A percentile compares a stretch with the other conserved stretches of the same genome.
These are phyloP conservation scores for Paramyrothecium sp. DNA, from an alignment of 2,329 filamentous ascomycete genomes.

Conservation along the genomic window DNA sequence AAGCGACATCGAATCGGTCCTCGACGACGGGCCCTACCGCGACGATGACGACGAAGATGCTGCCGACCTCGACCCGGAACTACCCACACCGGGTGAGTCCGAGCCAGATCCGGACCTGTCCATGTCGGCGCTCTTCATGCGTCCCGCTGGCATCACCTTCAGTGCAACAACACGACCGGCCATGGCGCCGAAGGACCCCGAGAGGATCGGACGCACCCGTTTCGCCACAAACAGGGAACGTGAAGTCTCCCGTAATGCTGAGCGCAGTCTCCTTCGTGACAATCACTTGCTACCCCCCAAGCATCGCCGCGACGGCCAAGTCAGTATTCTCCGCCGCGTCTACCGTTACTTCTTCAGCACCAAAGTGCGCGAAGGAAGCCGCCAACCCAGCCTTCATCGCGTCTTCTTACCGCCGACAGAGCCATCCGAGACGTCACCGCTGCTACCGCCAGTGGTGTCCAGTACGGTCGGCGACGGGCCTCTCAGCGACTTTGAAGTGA, in stretches of 20 bases:
- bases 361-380: constrained; percentile 11
- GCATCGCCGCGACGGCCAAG: not conserved
- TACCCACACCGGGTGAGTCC: not conserved
- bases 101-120: not conserved
- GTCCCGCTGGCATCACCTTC: not conserved
- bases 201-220: not conserved
- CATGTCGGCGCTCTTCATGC: not conserved
- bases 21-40: not conserved
- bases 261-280: constrained; percentile 14
- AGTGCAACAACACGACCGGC: not conserved
- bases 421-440: constrained; percentile 7
- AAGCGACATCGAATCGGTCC: not conserved
- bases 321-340: not conserved
- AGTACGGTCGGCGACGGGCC: not conserved
- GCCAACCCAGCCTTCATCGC: constrained; percentile 10
- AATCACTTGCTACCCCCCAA: constrained; percentile 9
- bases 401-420: too few species aligned
- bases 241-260: constrained; percentile 5
- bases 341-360: not conserved
- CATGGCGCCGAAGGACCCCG: not conserved
- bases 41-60: not conserved
- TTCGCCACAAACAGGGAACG: not conserved
- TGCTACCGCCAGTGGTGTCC: not conserved
- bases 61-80: not conserved
- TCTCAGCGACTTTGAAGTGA: not conserved